Percentiles rank a stretch among this genome's conserved stretches.
Conservation (phyloP, 371 early-diverging fungal genomes). For the Funneliformis caledonium region DNA sequence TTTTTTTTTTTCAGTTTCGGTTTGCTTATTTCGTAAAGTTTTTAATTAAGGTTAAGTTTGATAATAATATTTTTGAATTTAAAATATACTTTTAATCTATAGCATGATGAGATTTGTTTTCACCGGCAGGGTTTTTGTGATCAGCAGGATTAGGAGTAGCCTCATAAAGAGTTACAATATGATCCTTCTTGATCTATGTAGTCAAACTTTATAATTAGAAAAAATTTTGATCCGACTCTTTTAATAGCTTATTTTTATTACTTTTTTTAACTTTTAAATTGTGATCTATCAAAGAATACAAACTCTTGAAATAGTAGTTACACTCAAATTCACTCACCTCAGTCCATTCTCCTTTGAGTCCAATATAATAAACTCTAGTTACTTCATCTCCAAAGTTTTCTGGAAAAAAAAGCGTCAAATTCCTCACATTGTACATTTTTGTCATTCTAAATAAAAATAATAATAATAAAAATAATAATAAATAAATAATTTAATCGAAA, state of each 20-base stretch:
- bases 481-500: background rate
- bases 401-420: constrained; percentile 82
- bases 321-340: constrained; percentile 54
- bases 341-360: constrained; percentile 91
- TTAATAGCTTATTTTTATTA: background rate
- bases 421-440: constrained; percentile 85
- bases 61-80: background rate
- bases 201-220: background rate
- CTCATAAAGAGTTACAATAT: constrained; percentile 87
- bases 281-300: background rate
- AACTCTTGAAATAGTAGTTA: background rate
- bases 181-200: constrained; percentile 72
- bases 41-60: background rate
- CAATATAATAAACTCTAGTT: constrained; percentile 77
- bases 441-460: constrained; percentile 64
- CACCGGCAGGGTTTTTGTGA: constrained; percentile 66
- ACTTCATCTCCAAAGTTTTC: constrained; percentile 79
- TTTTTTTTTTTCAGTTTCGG: background rate
- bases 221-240: background rate
- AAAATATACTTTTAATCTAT: constrained; percentile 48
- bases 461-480: no score
- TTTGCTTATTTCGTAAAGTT: background rate
- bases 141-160: constrained; percentile 85
- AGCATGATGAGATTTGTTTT: constrained; percentile 48
- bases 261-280: background rate